These are phyloP conservation scores for Pestalotiopsis sp. DNA, from an alignment of 2,329 filamentous ascomycete genomes.

Conservation along the genomic window DNA sequence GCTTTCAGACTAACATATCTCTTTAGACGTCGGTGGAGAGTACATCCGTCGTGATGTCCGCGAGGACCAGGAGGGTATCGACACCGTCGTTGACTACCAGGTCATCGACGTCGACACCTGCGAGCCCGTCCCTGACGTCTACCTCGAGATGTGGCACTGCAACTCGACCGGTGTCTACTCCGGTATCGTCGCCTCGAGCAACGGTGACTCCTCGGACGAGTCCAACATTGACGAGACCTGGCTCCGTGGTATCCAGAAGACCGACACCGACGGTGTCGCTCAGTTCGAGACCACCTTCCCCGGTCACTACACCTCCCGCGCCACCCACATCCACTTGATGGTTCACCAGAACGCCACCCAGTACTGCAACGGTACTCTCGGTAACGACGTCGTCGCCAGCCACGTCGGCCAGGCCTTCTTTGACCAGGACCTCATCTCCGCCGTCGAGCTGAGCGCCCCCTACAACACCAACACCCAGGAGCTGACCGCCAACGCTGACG, in stretches of 20 bases:
- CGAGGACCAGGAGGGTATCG: constrained; percentile 47
- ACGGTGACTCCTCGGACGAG: constrained; percentile 38
- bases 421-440: constrained; percentile 55
- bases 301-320: constrained; percentile 44
- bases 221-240: constrained; percentile 43
- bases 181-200: constrained; percentile 37
- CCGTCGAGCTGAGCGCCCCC: constrained; percentile 1
- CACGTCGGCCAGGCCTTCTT: constrained; percentile 68
- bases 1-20: neutral
- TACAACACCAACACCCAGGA: constrained; percentile 10
- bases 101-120: constrained; percentile 55
- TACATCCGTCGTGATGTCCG: constrained; percentile 47
- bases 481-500: neutral
- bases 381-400: constrained; percentile 44
- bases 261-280: constrained; percentile 40
- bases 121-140: constrained; percentile 46
- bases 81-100: constrained; percentile 51
- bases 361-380: constrained; percentile 45
- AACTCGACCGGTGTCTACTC: constrained; percentile 49
- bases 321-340: constrained; percentile 50
- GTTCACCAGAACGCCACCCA: constrained; percentile 40
- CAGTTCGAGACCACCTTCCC: constrained; percentile 43
- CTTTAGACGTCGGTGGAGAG: constrained; percentile 47
- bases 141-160: constrained; percentile 50
- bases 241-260: constrained; percentile 41